Evolutionary conservation across 208 protist genomes (phyloP), one percentile per base, ranked within the genome.

Genomic region (Trypanosoma platydactyli): DNA sequence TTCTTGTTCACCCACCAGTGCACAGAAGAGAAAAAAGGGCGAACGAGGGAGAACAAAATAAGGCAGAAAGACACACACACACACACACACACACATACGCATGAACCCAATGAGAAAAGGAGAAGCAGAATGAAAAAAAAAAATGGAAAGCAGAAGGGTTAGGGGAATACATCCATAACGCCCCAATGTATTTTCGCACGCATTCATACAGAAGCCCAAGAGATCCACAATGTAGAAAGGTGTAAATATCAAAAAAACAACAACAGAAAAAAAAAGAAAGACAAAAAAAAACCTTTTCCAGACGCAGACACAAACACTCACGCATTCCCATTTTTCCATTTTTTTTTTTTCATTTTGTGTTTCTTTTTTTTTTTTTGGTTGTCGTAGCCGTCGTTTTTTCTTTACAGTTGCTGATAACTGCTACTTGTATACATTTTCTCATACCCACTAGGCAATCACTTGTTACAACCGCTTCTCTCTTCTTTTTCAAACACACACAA

Each of bases 291-390:
- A n/a, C 15, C 27, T 58, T 58, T 40, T 58, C 29, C 29, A n/a
- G n/a, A n/a, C n/a, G n/a, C n/a, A n/a, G n/a, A n/a, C n/a, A n/a
- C n/a, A n/a, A n/a, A n/a, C n/a, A n/a, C n/a, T 22, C 40, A 16
- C 41, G 20, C 29, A 33, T 18, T 49, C 38, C 0, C 48, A 18
- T 20, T 62, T 35, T 49, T 25, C 25, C 38, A 29, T 25, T 62
- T 48, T 35, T 48, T 29, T 49, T 49, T 62, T 48, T 22, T 62
- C 16, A 33, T 62, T 29, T 44, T 49, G 11, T 27, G 12, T 33
- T n/a, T 50, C 9, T 29, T 62, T 44, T 62, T 62, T 62, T 62
- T 62, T 62, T 49, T 18, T 18, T 49, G 18, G 16, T 62, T 62
- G 18, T 49, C 41, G 16, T 7, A 25, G 7, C n/a, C n/a, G 7